Evolutionary conservation across 768 basidiomycete genomes (phyloP).

Genomic region (Vararia minispora): DNA sequence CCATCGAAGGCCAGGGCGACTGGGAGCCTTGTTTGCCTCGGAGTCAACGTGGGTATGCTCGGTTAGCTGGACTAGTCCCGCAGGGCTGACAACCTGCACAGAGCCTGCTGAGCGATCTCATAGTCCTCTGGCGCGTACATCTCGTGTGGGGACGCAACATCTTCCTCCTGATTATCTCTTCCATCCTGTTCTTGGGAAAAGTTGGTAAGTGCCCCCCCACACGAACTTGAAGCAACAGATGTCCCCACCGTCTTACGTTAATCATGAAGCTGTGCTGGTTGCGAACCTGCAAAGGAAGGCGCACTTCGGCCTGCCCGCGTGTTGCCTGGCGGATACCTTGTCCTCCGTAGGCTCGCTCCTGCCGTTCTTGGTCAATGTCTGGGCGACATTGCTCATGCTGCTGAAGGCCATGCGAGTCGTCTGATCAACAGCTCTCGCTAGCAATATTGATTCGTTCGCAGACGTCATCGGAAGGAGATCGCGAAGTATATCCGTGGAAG

Average conservation of each 20-base stretch:
- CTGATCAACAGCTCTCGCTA: background rate
- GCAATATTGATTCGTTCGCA: background rate
- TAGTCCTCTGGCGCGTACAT: background rate
- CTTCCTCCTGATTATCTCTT: constrained; percentile 1
- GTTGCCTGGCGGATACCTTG: background rate
- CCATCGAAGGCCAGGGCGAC: too few species aligned
- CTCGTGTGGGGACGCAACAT: constrained; percentile 2
- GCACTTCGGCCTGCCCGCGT: background rate
- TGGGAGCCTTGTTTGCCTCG: too few species aligned
- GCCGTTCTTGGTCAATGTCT: background rate
- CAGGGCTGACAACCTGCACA: too few species aligned
- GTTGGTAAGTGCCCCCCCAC: background rate
- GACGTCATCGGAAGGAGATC: background rate
- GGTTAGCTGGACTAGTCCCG: too few species aligned
- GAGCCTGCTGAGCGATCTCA: background rate
- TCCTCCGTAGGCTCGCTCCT: background rate
- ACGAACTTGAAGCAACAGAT: too few species aligned
- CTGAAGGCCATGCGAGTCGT: background rate
- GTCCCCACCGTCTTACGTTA: too few species aligned
- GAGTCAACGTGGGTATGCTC: too few species aligned
- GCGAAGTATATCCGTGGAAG: background rate
- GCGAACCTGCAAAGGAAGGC: background rate
- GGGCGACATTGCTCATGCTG: background rate
- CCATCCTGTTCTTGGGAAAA: background rate
- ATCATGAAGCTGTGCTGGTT: too few species aligned